Evolutionary conservation across 2,329 filamentous ascomycete species (phyloP), one percentile per base, ranked within the genome.

Genomic region (Penicillium crustosum): DNA sequence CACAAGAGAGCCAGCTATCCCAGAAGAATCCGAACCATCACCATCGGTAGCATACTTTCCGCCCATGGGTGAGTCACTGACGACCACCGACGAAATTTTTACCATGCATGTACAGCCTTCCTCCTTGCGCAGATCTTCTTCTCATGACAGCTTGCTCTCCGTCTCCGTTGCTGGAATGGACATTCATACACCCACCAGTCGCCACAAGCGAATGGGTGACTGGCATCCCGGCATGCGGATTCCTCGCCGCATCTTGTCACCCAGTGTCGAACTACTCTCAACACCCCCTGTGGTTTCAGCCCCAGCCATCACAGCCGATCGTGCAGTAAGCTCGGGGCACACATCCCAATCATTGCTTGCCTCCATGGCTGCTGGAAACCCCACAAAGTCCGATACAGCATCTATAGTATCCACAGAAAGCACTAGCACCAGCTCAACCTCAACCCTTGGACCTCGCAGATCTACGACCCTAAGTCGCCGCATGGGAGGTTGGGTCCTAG

Each of bases 61-160:
- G 5, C 53, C 61, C 4, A 35, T 58, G 35, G 57, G 49, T 9
- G 53, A 58, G 8, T 60, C 62, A 23, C 42, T 58, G 17, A 38
- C 59, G 33, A 50, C 61, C 7, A 43, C 53, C 23, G 68, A 68
- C 53, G 61, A 71, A 3, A 66, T 71, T 17, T 65, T 66, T 21
- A 55, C 52, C 15, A 55, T 64, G 25, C 59, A 64, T 19, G 58
- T 64, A 29, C 68, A 65, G 42, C 69, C 64, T 74, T 78, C 76
- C 53, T 73, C 75, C 2, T 74, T 93, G 4, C 89, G 85, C 41
- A 87, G 89, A 33, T 82, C 86, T 3, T 71, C 86, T 2, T 96
- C 93, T 1, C 91, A 96, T 66, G 93, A 97, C 71, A 96, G 91
- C 19, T 87, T 97, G 60, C 84, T 97, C 65, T 97, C 93, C 0